Base-by-base conservation (phyloP, 1,284 basidiomycete species). In the Violaceomyces palustris region DNA sequence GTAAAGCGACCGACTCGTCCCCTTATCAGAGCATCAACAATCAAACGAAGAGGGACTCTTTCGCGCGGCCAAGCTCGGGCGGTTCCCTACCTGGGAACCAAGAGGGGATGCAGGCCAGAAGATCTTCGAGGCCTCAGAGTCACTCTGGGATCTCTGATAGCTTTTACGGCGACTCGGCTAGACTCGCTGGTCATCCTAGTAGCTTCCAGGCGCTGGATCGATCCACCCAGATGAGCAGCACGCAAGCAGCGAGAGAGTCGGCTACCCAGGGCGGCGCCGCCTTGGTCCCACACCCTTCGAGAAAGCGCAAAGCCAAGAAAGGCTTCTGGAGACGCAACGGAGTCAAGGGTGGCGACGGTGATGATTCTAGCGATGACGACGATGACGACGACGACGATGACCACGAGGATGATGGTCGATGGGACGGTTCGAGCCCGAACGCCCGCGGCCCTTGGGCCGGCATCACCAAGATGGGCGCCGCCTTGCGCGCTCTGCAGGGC, bases 301-400 rank as follows among this genome's bases (percentile, higher is more conserved):
- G 3, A 15, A 30, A 9, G 23, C 21, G 11, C 4, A 36, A 17
- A 18, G 24, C 26, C n/a, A 54, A 45, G 30, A 50, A 48, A 32
- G 45, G 43, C 42, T 61, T 61, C 29, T 61, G 58, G 58, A 52
- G n/a, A n/a, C n/a, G n/a, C n/a, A n/a, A n/a, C n/a, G n/a, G n/a
- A n/a, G n/a, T n/a, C n/a, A n/a, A 44, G 26, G 46, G 50, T 11
- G 34, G 44, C 9, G 43, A 28, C 19, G 36, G 38, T 14, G 33
- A 6, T 23, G 21, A 4, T 24, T 32, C 39, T 27, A 49, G 40
- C 35, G 51, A 53, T 35, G 42, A 48, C 28, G 45, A 49, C 21
- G 46, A 54, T n/a, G 45, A 41, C 17, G 45, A 51, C 21, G 39
- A 37, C 5, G 30, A 50, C 12, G 52, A 30, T 10, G 54, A 39